Base-by-base conservation (phyloP, 2,329 filamentous ascomycete species). In the Trichoderma sp. region DNA sequence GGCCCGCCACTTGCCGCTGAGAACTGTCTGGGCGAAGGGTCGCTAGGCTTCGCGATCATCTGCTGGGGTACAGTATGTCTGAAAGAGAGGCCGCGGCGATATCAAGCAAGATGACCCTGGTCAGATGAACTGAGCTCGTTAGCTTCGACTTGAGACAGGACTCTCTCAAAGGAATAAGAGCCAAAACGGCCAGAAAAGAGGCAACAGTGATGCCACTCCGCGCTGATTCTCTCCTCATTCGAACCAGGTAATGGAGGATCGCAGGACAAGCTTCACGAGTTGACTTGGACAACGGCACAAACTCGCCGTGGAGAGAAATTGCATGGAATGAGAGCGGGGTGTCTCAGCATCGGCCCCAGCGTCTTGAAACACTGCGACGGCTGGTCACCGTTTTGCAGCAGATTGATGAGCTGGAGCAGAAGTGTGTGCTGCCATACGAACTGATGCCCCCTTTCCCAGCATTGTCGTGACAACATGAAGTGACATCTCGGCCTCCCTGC, bases 241-340 rank as follows among this genome's bases (percentile, higher is more conserved):
- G 7, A 51, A 28, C n/a, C 10, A 45, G 48, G 21, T 28, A 34
- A 52, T 19, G 26, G 30, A 30, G 48, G 9, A 34, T 12, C 30
- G 12, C 34, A 14, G 3, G 3, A 39, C 50, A 34, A 52, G 17
- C 26, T 51, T 51, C 24, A 12, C 26, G 9, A 21, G 39, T n/a
- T 30, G 19, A 55, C 26, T 3, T 12, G 9, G 10, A 12, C 15
- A 50, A 24, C 19, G 28, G 26, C 15, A 26, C 9, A 34, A 34
- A 41, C 21, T 56, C 30, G 48, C n/a, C 17, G 51, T 64, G 44
- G 15, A 55, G 34, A 39, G 60, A 64, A 52, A 64, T 64, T 64
- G 62, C 62, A 47, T 64, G 54, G 62, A 52, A 58, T 45, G 45
- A 28, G 47, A 52, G 62, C 54, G 62, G 62, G 62, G 62, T 64